Base-by-base conservation (phyloP, 768 basidiomycete species). In the Boletus tomentosulus region DNA sequence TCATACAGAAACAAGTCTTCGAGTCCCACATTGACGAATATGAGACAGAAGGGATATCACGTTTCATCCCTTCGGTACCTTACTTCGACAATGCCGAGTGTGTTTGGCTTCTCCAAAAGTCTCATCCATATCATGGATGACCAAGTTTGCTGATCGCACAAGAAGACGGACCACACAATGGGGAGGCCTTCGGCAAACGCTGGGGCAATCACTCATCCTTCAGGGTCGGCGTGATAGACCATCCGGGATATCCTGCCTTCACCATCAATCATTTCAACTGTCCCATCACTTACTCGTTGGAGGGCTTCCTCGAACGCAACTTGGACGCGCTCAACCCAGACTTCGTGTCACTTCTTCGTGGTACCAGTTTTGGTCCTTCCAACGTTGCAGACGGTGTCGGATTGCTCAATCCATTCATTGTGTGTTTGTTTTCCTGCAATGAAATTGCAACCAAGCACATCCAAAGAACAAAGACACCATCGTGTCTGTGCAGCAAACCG, bases 181-280 rank as follows among this genome's bases (percentile, higher is more conserved):
- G 83, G 9, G 93, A 97, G 62, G 92, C 95, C 0, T 92, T 98
- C 66, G 77, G 81, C 45, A 98, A 98, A 71, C 82, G 96, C 1
- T 98, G 94, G 92, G 90, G 85, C 6, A 96, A 92, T 61, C 95
- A 98, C 65, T 80, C 88, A 0, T 87, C 87, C 0, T 98, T 98
- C 84, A 95, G 95, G 71, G 70, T 87, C 1, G 89, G 91, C 11
- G 73, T 76, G 0, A 73, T 82, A 25, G 89, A 92, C 62, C 80
- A 91, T 9, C 82, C 84, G 0, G 92, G 94, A 5, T 86, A 78
- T 66, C 86, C 88, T 0, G 86, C 90, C 0, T 99, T 99, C 71
- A 95, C 89, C 0, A 78, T 98, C 70, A 89, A 84, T 66, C 97
- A 98, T 66, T 98, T 82, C 71, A 90, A 89, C 54, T 92, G 92